Base-by-base conservation (phyloP, 225 moss, liverwort and hornwort genomes). In the Polytrichum formosum region DNA sequence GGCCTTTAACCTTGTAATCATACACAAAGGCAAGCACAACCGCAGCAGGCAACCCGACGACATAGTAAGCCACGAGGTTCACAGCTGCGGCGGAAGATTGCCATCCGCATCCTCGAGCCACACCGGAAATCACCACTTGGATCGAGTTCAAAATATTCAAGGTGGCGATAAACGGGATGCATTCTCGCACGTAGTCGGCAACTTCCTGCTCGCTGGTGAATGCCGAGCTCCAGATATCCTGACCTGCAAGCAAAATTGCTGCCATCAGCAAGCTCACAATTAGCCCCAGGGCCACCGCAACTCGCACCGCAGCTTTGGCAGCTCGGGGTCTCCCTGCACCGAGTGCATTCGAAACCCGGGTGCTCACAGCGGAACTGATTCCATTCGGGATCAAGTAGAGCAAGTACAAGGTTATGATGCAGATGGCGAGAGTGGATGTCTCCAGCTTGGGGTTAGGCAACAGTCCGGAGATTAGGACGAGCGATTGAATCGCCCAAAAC, bases 71-170 rank as follows among this genome's bases (percentile, higher is more conserved):
- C 3, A 80, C 74, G 66, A 96, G 74, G 65, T 90, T 93, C 0
- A 90, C 70, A 1, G 73, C 26, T 4, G 91, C 95, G 7, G 87
- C 95, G 3, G 86, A 67, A 1, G 75, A 73, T 72, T 93, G 91
- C 95, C 91, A 87, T 7, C 95, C 95, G 26, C 81, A 86, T 26
- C 95, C 95, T 63, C 95, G 82, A 5, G 86, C 82, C 74, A 88
- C 86, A 31, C 95, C 95, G 56, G 87, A 62, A 33, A 83, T 65
- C 7, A 77, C 84, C 5, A 66, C 84, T 66, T 84, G 81, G n/a
- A 81, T 17, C 61, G 77, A 78, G 56, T 89, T 83, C 28, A 77
- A n/a, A 22, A 7, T 1, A 1, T 83, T 33, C 4, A 86, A 37
- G 25, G 13, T 21, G 16, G 82, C 82, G 1, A 89, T 26, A 26